Percentiles rank a stretch among this genome's conserved stretches.
Evolutionary conservation across 106 monocot genomes (phyloP).

Genomic region (Dendrobium nobile): DNA sequence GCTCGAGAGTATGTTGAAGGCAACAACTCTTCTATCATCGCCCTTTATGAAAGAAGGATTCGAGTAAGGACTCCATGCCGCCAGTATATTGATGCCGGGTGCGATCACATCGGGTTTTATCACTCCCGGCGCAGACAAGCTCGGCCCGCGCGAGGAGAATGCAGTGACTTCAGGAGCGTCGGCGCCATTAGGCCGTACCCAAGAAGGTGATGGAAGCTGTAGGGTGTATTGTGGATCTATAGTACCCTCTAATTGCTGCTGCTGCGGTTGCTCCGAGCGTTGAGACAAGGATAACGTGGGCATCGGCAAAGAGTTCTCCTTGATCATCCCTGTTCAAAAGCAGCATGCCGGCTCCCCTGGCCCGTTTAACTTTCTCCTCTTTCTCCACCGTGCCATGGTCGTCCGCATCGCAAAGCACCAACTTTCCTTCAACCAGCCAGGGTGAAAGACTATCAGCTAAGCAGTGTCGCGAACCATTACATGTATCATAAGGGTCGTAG

Average conservation of each 20-base stretch:
- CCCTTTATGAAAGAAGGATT: slow-evolving; percentile 25
- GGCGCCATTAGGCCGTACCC: slow-evolving; percentile 16
- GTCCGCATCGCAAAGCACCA: slow-evolving; percentile 35
- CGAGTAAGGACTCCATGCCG: slow-evolving; percentile 27
- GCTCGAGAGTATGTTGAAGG: slow-evolving; percentile 36
- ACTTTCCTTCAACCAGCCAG: slow-evolving; percentile 22
- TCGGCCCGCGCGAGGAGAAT: slow-evolving; percentile 49
- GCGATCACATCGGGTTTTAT: slow-evolving; percentile 44
- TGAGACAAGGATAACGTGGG: slow-evolving; percentile 29
- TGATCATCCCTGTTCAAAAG: slow-evolving; percentile 21
- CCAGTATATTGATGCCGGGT: slow-evolving; percentile 37
- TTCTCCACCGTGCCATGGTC: slow-evolving; percentile 20
- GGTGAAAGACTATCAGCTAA: slow-evolving; percentile 5
- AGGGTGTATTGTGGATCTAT: not conserved
- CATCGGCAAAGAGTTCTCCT: slow-evolving; percentile 40
- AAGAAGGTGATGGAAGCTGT: slow-evolving; percentile 26
- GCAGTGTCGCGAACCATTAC: slow-evolving; percentile 8
- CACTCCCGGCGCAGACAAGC: slow-evolving; percentile 13
- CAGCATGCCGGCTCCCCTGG: slow-evolving; percentile 33
- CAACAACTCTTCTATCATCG: slow-evolving; percentile 9
- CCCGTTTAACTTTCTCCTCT: slow-evolving; percentile 27
- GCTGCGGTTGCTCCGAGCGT: slow-evolving; percentile 20
- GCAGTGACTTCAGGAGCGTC: slow-evolving; percentile 24
- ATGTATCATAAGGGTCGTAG: slow-evolving; percentile 3
- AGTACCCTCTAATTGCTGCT: slow-evolving; percentile 14